These are phyloP conservation scores for Penicillium sp. DNA, from an alignment of 2,329 filamentous ascomycete species.

Conservation along the genomic window DNA sequence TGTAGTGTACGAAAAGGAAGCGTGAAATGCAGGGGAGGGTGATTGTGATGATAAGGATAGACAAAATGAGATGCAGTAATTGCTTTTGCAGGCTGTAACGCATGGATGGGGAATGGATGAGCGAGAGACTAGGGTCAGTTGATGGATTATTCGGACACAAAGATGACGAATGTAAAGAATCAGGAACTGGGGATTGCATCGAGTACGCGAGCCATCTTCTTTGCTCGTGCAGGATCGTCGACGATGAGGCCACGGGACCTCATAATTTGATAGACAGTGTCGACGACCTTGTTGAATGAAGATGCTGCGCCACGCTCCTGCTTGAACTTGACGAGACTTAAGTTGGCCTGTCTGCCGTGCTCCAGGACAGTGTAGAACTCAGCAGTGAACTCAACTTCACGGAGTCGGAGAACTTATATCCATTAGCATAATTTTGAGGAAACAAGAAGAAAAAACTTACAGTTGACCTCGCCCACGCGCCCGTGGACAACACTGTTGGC, in stretches of 20 bases:
- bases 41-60: not conserved
- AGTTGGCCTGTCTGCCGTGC: slow-evolving; percentile 71
- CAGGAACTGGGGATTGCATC: slow-evolving; percentile 19
- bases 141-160: not conserved
- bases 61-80: slow-evolving; percentile 9
- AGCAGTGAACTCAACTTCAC: slow-evolving; percentile 81
- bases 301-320: slow-evolving; percentile 90
- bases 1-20: not conserved
- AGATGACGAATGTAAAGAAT: not conserved
- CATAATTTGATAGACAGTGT: slow-evolving; percentile 71
- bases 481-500: slow-evolving; percentile 76
- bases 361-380: slow-evolving; percentile 89
- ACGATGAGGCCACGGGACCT: slow-evolving; percentile 66
- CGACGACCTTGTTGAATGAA: slow-evolving; percentile 80
- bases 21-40: slow-evolving; percentile 7
- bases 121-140: not conserved
- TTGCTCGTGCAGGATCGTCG: slow-evolving; percentile 63
- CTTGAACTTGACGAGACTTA: slow-evolving; percentile 81
- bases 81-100: slow-evolving; percentile 23
- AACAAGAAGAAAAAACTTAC: slow-evolving; percentile 54
- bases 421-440: slow-evolving; percentile 12
- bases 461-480: slow-evolving; percentile 71
- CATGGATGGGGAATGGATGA: slow-evolving; percentile 8
- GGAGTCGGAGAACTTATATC: slow-evolving; percentile 69
- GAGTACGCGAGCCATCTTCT: slow-evolving; percentile 61